These are phyloP conservation scores for Paxillus involutus DNA, from an alignment of 768 basidiomycete species.

Conservation along the genomic window DNA sequence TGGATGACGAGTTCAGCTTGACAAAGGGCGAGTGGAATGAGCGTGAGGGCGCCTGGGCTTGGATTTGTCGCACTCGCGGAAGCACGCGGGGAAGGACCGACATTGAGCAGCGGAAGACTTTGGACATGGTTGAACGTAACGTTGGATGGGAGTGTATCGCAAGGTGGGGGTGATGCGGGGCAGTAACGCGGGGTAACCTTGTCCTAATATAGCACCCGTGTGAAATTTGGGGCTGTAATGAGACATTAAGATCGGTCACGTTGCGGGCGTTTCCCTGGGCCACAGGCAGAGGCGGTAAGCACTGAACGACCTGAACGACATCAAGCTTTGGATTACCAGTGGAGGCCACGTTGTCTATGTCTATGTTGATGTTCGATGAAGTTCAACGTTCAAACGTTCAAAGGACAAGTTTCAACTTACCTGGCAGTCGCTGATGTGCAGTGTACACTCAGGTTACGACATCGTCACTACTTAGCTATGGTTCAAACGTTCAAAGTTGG, in stretches of 20 bases:
- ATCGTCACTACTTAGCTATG: background rate
- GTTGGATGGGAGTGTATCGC: background rate
- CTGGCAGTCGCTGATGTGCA: too few relatives aligned
- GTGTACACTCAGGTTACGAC: background rate
- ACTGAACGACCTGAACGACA: too few relatives aligned
- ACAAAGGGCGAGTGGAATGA: constrained; percentile 68
- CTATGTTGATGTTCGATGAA: too few relatives aligned
- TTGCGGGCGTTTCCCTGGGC: too few relatives aligned
- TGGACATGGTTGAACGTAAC: constrained; percentile 15
- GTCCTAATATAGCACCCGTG: constrained; percentile 14
- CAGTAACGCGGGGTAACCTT: constrained; percentile 1
- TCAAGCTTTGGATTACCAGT: too few relatives aligned
- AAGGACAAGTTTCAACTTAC: too few relatives aligned
- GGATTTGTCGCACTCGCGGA: background rate
- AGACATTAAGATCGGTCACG: constrained; percentile 15
- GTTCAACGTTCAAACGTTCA: too few relatives aligned
- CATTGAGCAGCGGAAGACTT: constrained; percentile 1
- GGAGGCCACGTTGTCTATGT: too few relatives aligned
- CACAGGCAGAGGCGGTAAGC: too few relatives aligned
- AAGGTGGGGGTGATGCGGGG: background rate
- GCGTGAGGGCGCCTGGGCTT: constrained; percentile 29
- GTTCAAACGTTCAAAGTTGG: background rate
- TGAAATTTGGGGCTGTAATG: constrained; percentile 19
- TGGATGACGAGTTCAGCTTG: constrained; percentile 43
- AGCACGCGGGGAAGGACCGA: constrained; percentile 3